phyloP scores from a whole-genome alignment of 305 asterid species.

The Fraxinus platypoda region DNA sequence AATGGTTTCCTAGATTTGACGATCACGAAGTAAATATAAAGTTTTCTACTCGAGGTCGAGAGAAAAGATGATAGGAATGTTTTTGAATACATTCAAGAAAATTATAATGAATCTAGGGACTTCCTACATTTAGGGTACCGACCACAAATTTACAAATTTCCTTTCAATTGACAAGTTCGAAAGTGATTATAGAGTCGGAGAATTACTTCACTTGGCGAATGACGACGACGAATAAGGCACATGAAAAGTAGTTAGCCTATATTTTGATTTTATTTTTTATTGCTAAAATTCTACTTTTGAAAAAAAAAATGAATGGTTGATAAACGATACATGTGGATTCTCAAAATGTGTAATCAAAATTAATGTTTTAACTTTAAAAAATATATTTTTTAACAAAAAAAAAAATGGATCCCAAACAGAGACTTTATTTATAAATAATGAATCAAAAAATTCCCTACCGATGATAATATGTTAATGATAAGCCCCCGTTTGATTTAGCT shows the following conservation, averaged over 20 bases:
- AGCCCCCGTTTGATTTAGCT: too few species aligned
- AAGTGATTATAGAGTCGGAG: too few species aligned
- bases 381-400: too few species aligned
- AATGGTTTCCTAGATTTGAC: neutral
- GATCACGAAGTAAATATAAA: neutral
- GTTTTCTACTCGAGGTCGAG: neutral
- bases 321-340: too few species aligned
- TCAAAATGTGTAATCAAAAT: too few species aligned
- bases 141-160: neutral
- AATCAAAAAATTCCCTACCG: too few species aligned
- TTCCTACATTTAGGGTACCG: neutral
- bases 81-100: neutral
- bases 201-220: neutral
- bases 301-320: too few species aligned
- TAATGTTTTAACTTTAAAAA: too few species aligned
- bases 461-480: too few species aligned
- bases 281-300: neutral
- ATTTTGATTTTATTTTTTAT: neutral
- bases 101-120: neutral
- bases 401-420: too few species aligned
- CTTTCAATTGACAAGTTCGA: neutral
- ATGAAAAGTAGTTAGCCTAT: neutral
- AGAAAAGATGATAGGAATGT: neutral
- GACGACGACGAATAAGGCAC: neutral
- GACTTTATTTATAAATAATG: too few species aligned